phyloP scores from a whole-genome alignment of 345 rosid genomes.

The Psidium friedrichsthalianum region DNA sequence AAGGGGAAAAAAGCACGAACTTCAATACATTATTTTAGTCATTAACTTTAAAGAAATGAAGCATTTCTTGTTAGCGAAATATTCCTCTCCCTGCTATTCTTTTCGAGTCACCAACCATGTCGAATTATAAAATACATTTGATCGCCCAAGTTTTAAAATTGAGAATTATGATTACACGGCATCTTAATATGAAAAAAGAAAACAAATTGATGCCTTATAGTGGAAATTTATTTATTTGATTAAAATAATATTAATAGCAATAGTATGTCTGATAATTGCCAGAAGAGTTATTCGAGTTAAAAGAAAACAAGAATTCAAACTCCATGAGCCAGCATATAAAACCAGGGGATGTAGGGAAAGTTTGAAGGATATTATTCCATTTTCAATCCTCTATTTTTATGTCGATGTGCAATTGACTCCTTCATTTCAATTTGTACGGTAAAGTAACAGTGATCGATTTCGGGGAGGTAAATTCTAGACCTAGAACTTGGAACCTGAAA shows the following conservation, averaged over 20 bases:
- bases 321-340: background rate
- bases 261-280: background rate
- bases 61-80: background rate
- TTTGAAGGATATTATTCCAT: background rate
- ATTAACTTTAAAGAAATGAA: background rate
- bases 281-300: background rate
- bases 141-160: too few relatives aligned
- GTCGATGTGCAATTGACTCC: background rate
- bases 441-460: too few relatives aligned
- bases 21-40: background rate
- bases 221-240: background rate
- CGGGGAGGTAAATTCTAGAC: too few relatives aligned
- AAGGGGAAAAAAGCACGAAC: too few relatives aligned
- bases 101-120: background rate
- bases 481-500: too few relatives aligned
- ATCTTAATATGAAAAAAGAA: background rate
- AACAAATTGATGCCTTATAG: background rate
- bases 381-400: background rate
- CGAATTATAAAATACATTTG: background rate
- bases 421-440: background rate
- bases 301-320: background rate
- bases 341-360: background rate
- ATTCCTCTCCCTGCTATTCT: fast-evolving
- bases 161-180: too few relatives aligned
- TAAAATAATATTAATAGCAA: background rate